A percentile compares a stretch with the other conserved stretches of the same genome.
Conservation (phyloP, 768 basidiomycete species). For the Rubroboletus pulcherrimus region DNA sequence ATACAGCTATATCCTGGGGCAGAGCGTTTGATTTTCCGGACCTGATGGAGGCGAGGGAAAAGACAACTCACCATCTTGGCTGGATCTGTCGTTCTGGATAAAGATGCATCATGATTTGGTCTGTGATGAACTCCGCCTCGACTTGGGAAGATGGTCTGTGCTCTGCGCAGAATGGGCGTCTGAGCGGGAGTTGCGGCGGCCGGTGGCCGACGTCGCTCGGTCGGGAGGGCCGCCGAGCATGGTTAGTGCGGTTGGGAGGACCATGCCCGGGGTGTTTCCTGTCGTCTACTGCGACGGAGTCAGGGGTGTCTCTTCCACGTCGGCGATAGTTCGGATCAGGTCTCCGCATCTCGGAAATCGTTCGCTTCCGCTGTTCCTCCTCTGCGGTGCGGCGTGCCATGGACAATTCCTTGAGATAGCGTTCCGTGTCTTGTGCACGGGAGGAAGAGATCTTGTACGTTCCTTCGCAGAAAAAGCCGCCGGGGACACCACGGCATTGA, state of each 20-base stretch:
- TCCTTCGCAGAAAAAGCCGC: constrained; percentile 34
- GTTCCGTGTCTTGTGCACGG: constrained; percentile 32
- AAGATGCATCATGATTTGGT: constrained; percentile 34
- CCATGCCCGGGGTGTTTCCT: neutral
- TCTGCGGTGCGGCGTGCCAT: constrained; percentile 23
- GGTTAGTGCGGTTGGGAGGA: constrained; percentile 3
- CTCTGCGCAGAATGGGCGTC: constrained; percentile 8
- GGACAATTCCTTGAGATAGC: constrained; percentile 27
- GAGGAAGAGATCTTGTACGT: constrained; percentile 33
- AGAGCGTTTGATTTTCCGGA: neutral
- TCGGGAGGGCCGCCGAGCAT: constrained; percentile 3
- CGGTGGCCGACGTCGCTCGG: constrained; percentile 17
- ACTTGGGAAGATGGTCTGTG: constrained; percentile 26
- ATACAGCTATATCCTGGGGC: constrained; percentile 21
- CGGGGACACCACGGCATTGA: constrained; percentile 31
- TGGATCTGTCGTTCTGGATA: constrained; percentile 33
- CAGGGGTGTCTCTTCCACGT: constrained; percentile 10
- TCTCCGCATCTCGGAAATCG: constrained; percentile 22
- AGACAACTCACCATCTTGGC: constrained; percentile 28
- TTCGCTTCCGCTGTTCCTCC: constrained; percentile 31
- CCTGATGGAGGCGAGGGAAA: neutral
- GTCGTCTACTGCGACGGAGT: constrained; percentile 6
- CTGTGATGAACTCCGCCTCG: constrained; percentile 30
- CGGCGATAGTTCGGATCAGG: constrained; percentile 22
- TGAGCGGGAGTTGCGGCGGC: constrained; percentile 12